Conservation (phyloP, 306 rosid species). For the Gynostemma pentaphyllum region DNA sequence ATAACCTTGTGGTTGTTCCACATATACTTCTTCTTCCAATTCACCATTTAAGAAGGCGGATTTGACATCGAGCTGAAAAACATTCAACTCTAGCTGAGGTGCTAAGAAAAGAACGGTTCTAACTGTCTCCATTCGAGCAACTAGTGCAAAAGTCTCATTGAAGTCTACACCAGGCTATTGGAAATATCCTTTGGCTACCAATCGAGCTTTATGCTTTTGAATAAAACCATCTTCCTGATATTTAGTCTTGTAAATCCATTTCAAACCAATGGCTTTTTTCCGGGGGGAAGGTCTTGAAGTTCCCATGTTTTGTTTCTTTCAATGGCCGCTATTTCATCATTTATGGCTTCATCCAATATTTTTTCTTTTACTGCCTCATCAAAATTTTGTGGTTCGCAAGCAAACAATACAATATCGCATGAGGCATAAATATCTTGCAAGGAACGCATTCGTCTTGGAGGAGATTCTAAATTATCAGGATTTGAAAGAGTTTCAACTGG, state of each 20-base stretch:
- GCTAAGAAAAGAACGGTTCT: background rate
- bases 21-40: background rate
- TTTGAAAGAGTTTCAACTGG: background rate
- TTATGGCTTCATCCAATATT: background rate
- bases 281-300: background rate
- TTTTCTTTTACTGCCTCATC: background rate
- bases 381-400: background rate
- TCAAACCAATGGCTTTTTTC: background rate
- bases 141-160: background rate
- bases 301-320: background rate
- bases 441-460: background rate
- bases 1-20: background rate
- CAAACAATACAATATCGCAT: background rate
- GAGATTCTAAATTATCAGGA: background rate
- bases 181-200: background rate
- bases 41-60: background rate
- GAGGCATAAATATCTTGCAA: background rate
- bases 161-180: background rate
- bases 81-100: background rate
- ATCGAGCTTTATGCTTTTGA: background rate
- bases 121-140: background rate
- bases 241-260: constrained; percentile 1
- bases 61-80: background rate
- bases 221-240: background rate
- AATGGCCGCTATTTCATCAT: background rate